Percentiles rank a stretch among this genome's conserved stretches.
Conservation (phyloP, 768 basidiomycete genomes). For the Phylloporus sp. region DNA sequence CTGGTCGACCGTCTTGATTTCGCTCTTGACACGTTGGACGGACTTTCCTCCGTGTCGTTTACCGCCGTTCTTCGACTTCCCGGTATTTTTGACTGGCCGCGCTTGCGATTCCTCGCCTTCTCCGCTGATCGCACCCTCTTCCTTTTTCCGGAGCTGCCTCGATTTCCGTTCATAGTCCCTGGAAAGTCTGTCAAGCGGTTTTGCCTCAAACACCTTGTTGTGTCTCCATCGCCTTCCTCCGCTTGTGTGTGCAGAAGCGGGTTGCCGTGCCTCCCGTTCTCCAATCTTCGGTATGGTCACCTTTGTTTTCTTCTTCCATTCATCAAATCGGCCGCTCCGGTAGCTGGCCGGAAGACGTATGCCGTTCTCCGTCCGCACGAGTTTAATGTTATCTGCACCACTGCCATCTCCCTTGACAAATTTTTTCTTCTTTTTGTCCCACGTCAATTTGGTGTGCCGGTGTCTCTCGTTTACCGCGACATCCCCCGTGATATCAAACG, state of each 20-base stretch:
- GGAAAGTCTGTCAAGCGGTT: conserved; percentile 71
- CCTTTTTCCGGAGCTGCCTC: conserved; percentile 57
- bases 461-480: conserved; percentile 53
- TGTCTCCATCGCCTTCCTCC: conserved; percentile 71
- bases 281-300: conserved; percentile 76
- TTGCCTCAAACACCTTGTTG: conserved; percentile 55
- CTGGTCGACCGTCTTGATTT: conserved; percentile 83
- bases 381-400: conserved; percentile 90
- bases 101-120: conserved; percentile 23
- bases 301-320: conserved; percentile 83
- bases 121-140: conserved; percentile 28
- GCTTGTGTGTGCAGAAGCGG: conserved; percentile 23
- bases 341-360: conserved; percentile 87
- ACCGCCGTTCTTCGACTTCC: conserved; percentile 31
- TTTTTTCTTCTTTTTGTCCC: conserved; percentile 97
- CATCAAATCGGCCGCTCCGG: conserved; percentile 89
- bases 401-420: conserved; percentile 81
- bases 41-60: conserved; percentile 57
- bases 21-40: conserved; percentile 62
- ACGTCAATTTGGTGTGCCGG: conserved; percentile 58
- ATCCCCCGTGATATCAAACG: conserved; percentile 82
- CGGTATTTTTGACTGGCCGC: conserved; percentile 20
- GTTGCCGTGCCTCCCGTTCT: conserved; percentile 58
- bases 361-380: conserved; percentile 91
- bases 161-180: conserved; percentile 71